Evolutionary conservation across 192 early-diverging fungal genomes (phyloP), one percentile per base, ranked within the genome.

Genomic region (Linnemannia schmuckeri): DNA sequence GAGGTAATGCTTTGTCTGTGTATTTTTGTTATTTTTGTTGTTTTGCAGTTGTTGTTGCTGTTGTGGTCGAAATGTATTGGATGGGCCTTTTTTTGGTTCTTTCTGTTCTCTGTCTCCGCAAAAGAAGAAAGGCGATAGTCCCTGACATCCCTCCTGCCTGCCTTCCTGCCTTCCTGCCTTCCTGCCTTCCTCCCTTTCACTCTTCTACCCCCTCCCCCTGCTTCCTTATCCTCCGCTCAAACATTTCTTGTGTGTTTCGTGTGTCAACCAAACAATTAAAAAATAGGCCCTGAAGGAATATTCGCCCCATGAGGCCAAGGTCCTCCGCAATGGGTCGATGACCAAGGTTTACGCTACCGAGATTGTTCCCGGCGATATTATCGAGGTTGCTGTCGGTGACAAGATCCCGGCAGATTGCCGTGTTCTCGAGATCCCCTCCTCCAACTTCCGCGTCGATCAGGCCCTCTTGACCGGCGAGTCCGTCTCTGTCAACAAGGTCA

Each of bases 331-430:
- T 82, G 96, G 97, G 42, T 42, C 82, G 30, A 77, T 93, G 12
- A 54, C 82, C 41, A 96, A 94, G 89, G 92, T 97, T 42, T 76
- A 94, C 42, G 93, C 97, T 9, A 78, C 89, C 17, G 93, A 97
- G 44, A 89, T 99, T 61, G 98, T 99, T 27, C 99, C 98, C n/a
- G 99, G 99, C 74, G 99, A 99, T 92, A 95, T 99, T 77, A 92
- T 99, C 70, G 93, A 94, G 68, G 87, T 99, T 70, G 90, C 96
- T 79, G 96, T 97, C 1, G 99, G 99, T 76, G 98, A 98, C 87
- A 97, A 98, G 91, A 91, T 99, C 70, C 98, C 99, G 20, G 99
- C 99, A 72, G 99, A 99, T 80, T 94, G 94, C 79, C 94, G 99
- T 63, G 86, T 99, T 52, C 63, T 99, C 10, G 81, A 92, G n/a